Percentiles rank a stretch among this genome's conserved stretches.
Conservation (phyloP, 2,329 filamentous ascomycete genomes). For the Talaromyces sp. region DNA sequence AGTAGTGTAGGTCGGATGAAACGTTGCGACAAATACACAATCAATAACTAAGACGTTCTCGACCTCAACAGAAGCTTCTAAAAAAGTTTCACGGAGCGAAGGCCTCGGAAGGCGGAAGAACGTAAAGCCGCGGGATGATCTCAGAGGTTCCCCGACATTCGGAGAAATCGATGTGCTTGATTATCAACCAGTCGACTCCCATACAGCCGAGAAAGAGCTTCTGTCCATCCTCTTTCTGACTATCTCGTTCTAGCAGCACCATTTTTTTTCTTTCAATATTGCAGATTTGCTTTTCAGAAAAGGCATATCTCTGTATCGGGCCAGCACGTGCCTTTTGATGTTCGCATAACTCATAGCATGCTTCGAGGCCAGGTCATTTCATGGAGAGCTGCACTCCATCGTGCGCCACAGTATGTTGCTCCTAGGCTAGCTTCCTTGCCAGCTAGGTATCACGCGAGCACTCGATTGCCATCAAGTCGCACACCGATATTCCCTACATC, state of each 20-base stretch:
- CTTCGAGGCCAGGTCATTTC: conserved; percentile 61
- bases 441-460: conserved; percentile 31
- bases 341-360: conserved; percentile 47
- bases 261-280: background rate
- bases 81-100: conserved; percentile 32
- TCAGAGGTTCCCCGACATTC: conserved; percentile 20
- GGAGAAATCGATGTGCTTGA: conserved; percentile 15
- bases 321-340: conserved; percentile 18
- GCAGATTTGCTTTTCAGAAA: background rate
- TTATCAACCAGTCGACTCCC: conserved; percentile 4
- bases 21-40: background rate
- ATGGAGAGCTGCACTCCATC: conserved; percentile 60
- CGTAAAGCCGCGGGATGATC: conserved; percentile 26
- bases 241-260: background rate
- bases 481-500: conserved; percentile 25
- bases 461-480: conserved; percentile 28
- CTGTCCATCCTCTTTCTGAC: conserved; percentile 1
- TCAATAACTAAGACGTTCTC: background rate
- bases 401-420: conserved; percentile 42
- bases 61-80: conserved; percentile 24
- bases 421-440: conserved; percentile 32
- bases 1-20: background rate
- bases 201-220: conserved; percentile 6
- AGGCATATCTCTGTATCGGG: conserved; percentile 9
- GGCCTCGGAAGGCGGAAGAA: conserved; percentile 25